Percentiles rank a stretch among this genome's conserved stretches.
Conservation (phyloP, 148 eudicot species). For the Dysphania ambrosioides region DNA sequence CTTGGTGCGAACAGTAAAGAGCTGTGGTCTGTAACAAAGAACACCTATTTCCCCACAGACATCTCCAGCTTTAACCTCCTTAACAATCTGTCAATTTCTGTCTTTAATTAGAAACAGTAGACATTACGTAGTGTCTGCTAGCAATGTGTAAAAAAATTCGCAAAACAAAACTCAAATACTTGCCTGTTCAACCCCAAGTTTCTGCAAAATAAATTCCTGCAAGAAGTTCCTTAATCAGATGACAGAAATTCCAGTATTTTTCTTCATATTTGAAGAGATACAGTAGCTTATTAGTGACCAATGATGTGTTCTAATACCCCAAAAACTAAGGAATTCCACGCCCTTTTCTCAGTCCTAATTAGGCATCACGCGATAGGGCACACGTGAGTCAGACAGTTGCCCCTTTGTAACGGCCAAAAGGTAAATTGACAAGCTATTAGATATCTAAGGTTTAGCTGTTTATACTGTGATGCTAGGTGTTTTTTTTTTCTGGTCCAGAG, state of each 20-base stretch:
- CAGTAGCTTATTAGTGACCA: background rate
- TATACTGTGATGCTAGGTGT: background rate
- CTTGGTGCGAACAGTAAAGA: constrained; percentile 72
- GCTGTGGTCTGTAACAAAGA: constrained; percentile 76
- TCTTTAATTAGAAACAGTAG: constrained; percentile 6
- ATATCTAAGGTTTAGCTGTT: no score
- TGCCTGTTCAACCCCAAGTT: constrained; percentile 59
- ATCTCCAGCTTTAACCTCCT: constrained; percentile 54
- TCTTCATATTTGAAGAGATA: background rate
- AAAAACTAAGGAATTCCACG: background rate
- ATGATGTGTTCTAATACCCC: background rate
- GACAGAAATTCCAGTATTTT: background rate
- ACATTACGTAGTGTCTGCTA: background rate
- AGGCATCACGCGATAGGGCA: background rate
- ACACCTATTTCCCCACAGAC: constrained; percentile 79
- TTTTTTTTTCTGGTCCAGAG: background rate
- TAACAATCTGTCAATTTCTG: constrained; percentile 43
- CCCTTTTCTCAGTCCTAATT: background rate
- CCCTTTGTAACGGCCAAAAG: no score
- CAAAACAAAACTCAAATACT: constrained; percentile 11
- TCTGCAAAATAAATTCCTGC: constrained; percentile 58
- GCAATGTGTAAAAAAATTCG: background rate
- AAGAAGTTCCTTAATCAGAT: constrained; percentile 26
- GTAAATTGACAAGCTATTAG: no score
- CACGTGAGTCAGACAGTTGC: no score